These are phyloP conservation scores for Crithidia fasciculata DNA, from an alignment of 208 protist genomes.

Conservation along the genomic window DNA sequence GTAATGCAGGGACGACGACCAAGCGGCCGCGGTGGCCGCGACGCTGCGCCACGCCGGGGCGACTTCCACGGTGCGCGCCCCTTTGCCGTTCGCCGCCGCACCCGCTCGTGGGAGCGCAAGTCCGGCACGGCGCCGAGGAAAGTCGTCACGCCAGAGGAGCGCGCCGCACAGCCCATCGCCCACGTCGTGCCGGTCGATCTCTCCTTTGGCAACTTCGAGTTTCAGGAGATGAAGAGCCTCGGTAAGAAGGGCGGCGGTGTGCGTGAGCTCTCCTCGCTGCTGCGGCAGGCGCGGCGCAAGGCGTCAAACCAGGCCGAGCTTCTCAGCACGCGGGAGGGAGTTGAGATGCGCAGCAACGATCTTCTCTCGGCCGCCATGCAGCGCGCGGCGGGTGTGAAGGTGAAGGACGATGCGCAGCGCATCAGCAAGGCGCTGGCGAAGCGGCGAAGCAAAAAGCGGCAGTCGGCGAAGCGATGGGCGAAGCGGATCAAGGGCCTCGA, in stretches of 20 bases:
- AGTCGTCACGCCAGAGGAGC: constrained; percentile 11
- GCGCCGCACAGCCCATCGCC: constrained; percentile 29
- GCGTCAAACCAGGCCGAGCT: constrained; percentile 41
- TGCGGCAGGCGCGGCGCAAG: constrained; percentile 54
- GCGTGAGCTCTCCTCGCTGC: constrained; percentile 65
- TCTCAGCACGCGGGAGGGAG: constrained; percentile 44
- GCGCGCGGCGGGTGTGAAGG: constrained; percentile 61
- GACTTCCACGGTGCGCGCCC: constrained; percentile 17
- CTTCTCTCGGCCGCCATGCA: constrained; percentile 64
- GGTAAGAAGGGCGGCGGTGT: constrained; percentile 79
- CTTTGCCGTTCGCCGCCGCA: constrained; percentile 12
- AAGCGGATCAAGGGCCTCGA: constrained; percentile 63
- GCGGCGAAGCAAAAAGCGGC: constrained; percentile 79
- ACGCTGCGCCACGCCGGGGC: not conserved
- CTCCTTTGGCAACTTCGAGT: constrained; percentile 84
- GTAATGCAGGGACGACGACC: too few species aligned
- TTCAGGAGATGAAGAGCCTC: constrained; percentile 70
- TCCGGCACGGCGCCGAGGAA: not conserved
- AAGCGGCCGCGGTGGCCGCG: not conserved
- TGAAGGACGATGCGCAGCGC: constrained; percentile 76
- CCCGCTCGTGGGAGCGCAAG: constrained; percentile 28
- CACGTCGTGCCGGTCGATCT: constrained; percentile 63
- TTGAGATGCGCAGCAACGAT: constrained; percentile 56
- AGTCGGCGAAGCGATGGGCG: constrained; percentile 81
- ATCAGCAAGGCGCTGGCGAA: constrained; percentile 74